Evolutionary conservation across 2,329 filamentous ascomycete genomes (phyloP).

Genomic region (Xylariomycetidae sp.): DNA sequence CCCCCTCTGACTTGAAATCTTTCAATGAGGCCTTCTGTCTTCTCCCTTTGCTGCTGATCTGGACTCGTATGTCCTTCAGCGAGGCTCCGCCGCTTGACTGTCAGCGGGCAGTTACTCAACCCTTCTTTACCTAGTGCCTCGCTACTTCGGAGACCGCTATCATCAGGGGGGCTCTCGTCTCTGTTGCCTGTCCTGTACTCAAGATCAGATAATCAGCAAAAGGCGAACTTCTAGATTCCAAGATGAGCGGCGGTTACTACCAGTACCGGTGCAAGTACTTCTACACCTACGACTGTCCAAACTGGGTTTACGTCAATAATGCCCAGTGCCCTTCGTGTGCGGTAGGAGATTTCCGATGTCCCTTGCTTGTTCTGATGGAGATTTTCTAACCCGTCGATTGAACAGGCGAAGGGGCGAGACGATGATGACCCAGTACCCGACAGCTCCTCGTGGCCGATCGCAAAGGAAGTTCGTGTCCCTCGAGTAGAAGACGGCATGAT

Average conservation of each 20-base stretch:
- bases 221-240: too few relatives aligned
- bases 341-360: slow-evolving; percentile 30
- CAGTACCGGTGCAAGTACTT: slow-evolving; percentile 54
- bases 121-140: too few relatives aligned
- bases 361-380: slow-evolving; percentile 1
- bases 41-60: too few relatives aligned
- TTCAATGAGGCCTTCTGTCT: too few relatives aligned
- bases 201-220: too few relatives aligned
- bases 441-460: slow-evolving; percentile 23
- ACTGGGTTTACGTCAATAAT: slow-evolving; percentile 52
- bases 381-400: slow-evolving; percentile 7
- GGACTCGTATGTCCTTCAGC: too few relatives aligned
- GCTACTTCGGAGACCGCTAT: too few relatives aligned
- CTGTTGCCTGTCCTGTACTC: too few relatives aligned
- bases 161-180: too few relatives aligned
- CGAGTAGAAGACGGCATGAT: slow-evolving; percentile 40
- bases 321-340: slow-evolving; percentile 45
- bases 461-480: slow-evolving; percentile 41
- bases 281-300: slow-evolving; percentile 44
- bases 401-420: slow-evolving; percentile 47
- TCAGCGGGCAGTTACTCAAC: slow-evolving; percentile 25
- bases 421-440: slow-evolving; percentile 27
- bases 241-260: slow-evolving; percentile 43
- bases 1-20: too few relatives aligned
- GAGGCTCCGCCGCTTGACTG: slow-evolving; percentile 25